Base-by-base conservation (phyloP, 371 early-diverging fungal species). In the Haplosporangium sp. region DNA sequence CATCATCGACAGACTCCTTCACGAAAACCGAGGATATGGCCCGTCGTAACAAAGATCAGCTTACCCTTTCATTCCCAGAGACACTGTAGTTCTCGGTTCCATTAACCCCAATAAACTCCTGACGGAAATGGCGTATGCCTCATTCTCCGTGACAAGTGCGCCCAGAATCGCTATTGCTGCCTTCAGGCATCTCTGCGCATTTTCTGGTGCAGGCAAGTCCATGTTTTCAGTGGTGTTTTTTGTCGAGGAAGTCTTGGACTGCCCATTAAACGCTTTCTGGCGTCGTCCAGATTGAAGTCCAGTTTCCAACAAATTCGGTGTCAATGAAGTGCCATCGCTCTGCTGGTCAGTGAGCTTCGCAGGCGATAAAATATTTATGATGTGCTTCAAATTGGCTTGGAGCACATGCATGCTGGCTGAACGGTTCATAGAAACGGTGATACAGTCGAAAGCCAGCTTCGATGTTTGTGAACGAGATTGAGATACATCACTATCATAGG, bases 11-110 rank as follows among this genome's bases (percentile, higher is more conserved):
- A 6, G 7, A 41, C 10, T 5, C 14, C 36, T 21, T 7, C n/a
- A 14, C 16, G 12, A 13, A 14, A 23, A 6, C 14, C 42, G 8
- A 21, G 29, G 4, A 29, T 4, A 4, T 29, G 29, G 29, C 29
- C 29, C 4, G 29, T 29, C 29, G 29, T 29, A 29, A 29, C 29
- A 29, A 29, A 29, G 29, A 29, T 29, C 29, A 1, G 3, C 64
- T 67, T 87, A 91, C 91, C 93, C 92, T 75, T 87, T 83, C 50
- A 89, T 74, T 5, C 92, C 92, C 56, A 86, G 82, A 9, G 87
- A 81, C 1, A 88, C 74, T 1, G 77, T 73, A 9, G 55, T 56
- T 12, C 58, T 59, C 9, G 73, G 83, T 14, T 36, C 62, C 5
- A 59, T 40, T 43, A 84, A 63, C 13, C 67, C 86, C 14, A 79